Percentiles rank a stretch among this genome's conserved stretches.
phyloP scores from a whole-genome alignment of 176 grass and related monocot genomes.

The Lolium multiflorum region DNA sequence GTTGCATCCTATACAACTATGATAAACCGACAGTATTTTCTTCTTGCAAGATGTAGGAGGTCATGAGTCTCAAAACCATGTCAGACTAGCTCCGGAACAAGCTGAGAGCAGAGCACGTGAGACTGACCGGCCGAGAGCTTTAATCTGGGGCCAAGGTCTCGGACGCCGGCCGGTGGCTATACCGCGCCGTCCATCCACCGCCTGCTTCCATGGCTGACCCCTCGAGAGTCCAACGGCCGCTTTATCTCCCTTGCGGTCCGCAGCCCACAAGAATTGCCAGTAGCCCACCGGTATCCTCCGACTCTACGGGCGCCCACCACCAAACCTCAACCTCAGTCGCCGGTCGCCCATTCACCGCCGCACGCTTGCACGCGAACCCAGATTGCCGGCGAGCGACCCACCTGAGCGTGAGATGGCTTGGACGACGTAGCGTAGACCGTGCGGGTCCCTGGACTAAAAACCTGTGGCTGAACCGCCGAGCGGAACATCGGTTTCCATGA shows the following conservation, averaged over 20 bases:
- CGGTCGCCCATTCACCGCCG: no score
- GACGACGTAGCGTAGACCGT: no score
- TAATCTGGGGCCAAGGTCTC: not conserved
- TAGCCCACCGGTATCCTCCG: constrained; percentile 33
- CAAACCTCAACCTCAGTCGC: not conserved
- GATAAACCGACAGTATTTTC: not conserved
- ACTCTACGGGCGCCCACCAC: constrained; percentile 32
- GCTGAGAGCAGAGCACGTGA: not conserved
- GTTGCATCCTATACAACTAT: not conserved
- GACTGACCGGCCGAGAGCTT: not conserved
- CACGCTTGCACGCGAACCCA: not conserved
- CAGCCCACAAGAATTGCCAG: constrained; percentile 21
- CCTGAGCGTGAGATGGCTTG: no score
- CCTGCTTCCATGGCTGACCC: not conserved
- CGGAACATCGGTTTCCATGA: no score
- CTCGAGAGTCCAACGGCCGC: not conserved
- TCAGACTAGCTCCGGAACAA: not conserved
- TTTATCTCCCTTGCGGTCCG: no score
- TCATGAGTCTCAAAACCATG: not conserved
- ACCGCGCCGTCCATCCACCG: not conserved
- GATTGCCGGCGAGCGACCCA: no score
- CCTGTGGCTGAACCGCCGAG: no score
- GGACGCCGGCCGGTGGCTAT: not conserved
- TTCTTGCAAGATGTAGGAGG: not conserved
- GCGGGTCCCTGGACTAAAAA: no score